These are phyloP conservation scores for Sarocladiaceae sp. DNA, from an alignment of 2,329 filamentous ascomycete genomes.

Conservation along the genomic window DNA sequence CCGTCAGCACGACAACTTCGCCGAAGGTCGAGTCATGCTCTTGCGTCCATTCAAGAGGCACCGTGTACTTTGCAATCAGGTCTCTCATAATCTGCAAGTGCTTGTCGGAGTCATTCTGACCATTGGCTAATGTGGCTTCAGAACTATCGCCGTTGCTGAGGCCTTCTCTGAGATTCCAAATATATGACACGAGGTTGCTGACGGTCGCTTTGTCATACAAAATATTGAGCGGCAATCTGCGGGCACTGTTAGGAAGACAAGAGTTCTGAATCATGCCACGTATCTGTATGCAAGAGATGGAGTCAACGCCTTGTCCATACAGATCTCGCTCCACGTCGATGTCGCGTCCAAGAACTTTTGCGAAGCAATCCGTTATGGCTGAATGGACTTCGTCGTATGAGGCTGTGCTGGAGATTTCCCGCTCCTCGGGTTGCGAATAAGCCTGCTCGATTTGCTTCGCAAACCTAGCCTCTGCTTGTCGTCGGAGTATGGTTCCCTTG, in stretches of 20 bases:
- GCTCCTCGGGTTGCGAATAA: slow-evolving; percentile 29
- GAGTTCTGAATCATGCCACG: slow-evolving; percentile 27
- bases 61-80: neutral
- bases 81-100: neutral
- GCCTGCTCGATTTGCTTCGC: slow-evolving; percentile 37
- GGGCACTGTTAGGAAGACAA: slow-evolving; percentile 13
- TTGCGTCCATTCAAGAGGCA: neutral
- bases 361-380: slow-evolving; percentile 28
- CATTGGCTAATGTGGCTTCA: too few species aligned
- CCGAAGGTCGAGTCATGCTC: neutral
- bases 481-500: slow-evolving; percentile 56
- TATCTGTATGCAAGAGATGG: slow-evolving; percentile 51
- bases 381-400: slow-evolving; percentile 29
- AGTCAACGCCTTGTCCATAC: slow-evolving; percentile 57
- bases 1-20: slow-evolving; percentile 46
- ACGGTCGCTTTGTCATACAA: slow-evolving; percentile 57
- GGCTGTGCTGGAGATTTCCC: slow-evolving; percentile 13
- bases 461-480: slow-evolving; percentile 46
- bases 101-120: accelerated
- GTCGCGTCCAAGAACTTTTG: slow-evolving; percentile 21
- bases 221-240: slow-evolving; percentile 47
- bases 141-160: neutral
- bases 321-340: slow-evolving; percentile 42
- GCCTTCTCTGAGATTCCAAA: slow-evolving; percentile 12
- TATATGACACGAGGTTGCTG: slow-evolving; percentile 19